These are phyloP conservation scores for Serendipita indica DNA, from an alignment of 768 basidiomycete genomes.

Conservation along the genomic window DNA sequence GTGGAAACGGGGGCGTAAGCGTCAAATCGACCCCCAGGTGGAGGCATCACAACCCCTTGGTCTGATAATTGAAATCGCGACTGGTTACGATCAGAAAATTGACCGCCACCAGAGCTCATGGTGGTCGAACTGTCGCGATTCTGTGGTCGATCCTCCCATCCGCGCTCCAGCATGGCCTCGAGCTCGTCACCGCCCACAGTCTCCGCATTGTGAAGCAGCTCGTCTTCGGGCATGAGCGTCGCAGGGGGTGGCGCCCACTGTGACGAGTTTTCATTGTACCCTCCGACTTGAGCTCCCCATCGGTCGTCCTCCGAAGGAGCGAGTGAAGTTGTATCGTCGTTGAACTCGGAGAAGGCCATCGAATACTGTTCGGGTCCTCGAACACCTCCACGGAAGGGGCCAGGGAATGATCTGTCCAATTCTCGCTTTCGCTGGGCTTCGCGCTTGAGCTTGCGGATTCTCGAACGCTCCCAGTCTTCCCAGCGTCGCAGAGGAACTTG, in stretches of 20 bases:
- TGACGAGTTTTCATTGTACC: conserved; percentile 73
- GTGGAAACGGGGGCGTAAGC: conserved; percentile 43
- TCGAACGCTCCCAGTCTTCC: conserved; percentile 98
- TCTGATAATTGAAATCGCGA: conserved; percentile 53
- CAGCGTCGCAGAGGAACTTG: conserved; percentile 88
- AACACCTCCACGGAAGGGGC: conserved; percentile 27
- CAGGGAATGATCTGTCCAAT: conserved; percentile 61
- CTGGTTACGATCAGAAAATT: conserved; percentile 24
- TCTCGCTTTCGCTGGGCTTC: conserved; percentile 73
- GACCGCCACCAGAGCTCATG: conserved; percentile 5
- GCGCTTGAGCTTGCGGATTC: conserved; percentile 77
- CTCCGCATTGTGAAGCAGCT: conserved; percentile 23
- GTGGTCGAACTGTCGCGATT: conserved; percentile 19
- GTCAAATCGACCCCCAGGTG: conserved; percentile 33
- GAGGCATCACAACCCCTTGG: conserved; percentile 14
- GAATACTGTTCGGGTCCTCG: conserved; percentile 26
- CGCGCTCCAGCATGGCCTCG: conserved; percentile 82
- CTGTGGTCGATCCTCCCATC: conserved; percentile 63
- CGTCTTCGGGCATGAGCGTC: conserved; percentile 32
- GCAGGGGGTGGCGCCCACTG: conserved; percentile 76
- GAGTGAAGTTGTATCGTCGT: conserved; percentile 66
- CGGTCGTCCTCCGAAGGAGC: conserved; percentile 86
- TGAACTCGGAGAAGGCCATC: conserved; percentile 47
- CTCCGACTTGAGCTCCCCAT: conserved; percentile 91
- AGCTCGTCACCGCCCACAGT: conserved; percentile 59